phyloP scores from a whole-genome alignment of 1,139 yeast species.

The Magnusiomyces paraingens region DNA sequence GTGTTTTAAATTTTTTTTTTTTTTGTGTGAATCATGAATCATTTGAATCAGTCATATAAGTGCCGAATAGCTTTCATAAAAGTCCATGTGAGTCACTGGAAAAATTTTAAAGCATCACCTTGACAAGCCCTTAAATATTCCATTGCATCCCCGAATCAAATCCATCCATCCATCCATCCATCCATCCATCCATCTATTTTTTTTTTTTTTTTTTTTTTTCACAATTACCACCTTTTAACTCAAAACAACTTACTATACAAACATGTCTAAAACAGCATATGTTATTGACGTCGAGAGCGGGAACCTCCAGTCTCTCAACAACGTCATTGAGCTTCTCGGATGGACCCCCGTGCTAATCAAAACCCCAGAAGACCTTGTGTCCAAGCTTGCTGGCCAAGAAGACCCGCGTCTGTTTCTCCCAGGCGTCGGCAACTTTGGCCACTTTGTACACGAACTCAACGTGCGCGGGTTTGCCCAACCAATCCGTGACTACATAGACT shows the following conservation, averaged over 20 bases:
- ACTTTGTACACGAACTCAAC: constrained; percentile 67
- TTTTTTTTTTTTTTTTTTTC: background rate
- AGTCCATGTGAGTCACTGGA: too few species aligned
- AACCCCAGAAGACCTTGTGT: constrained; percentile 27
- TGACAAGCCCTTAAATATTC: too few species aligned
- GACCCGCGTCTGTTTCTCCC: constrained; percentile 48
- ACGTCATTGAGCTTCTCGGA: constrained; percentile 77
- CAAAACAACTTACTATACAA: background rate
- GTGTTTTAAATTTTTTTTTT: too few species aligned
- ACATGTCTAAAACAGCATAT: constrained; percentile 42
- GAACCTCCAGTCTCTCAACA: constrained; percentile 77
- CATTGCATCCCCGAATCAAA: too few species aligned
- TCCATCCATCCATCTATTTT: background rate
- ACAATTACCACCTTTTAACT: background rate
- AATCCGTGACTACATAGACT: constrained; percentile 52
- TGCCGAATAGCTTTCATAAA: too few species aligned
- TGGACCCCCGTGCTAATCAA: constrained; percentile 43
- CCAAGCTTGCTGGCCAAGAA: constrained; percentile 24
- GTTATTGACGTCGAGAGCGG: constrained; percentile 95
- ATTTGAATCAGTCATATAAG: too few species aligned
- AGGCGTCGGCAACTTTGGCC: constrained; percentile 96
- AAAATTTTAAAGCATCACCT: too few species aligned
- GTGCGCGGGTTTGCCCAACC: constrained; percentile 60
- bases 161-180: too few species aligned
- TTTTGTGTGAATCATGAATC: too few species aligned